Conservation (phyloP, 371 early-diverging fungal genomes). For the Actinomortierella ambigua region DNA sequence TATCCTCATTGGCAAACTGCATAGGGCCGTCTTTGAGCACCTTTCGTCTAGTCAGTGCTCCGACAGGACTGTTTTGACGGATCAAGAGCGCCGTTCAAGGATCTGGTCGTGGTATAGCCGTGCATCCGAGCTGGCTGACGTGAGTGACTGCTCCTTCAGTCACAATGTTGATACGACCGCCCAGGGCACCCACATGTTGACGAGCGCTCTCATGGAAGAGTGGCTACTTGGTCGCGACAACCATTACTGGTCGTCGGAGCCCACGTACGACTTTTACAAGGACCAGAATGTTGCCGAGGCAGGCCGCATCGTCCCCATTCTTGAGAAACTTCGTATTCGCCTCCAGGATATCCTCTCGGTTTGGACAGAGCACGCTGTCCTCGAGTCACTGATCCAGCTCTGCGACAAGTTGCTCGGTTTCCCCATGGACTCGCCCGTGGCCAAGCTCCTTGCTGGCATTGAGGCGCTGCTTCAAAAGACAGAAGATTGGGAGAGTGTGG, state of each 20-base stretch:
- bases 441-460: constrained; percentile 89
- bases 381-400: constrained; percentile 75
- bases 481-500: constrained; percentile 95
- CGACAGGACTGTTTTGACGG: constrained; percentile 8
- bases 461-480: constrained; percentile 87
- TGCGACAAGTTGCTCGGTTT: constrained; percentile 75
- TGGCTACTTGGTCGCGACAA: constrained; percentile 46
- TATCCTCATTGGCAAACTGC: constrained; percentile 54
- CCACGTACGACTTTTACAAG: constrained; percentile 89
- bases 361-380: constrained; percentile 93
- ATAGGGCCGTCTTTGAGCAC: constrained; percentile 22
- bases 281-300: constrained; percentile 81
- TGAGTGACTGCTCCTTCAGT: constrained; percentile 41
- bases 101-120: constrained; percentile 42
- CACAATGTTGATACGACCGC: constrained; percentile 45
- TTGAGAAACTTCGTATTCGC: constrained; percentile 68
- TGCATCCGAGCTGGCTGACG: constrained; percentile 41
- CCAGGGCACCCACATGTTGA: constrained; percentile 38
- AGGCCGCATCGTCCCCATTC: constrained; percentile 64
- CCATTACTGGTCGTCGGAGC: constrained; percentile 49
- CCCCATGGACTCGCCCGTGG: constrained; percentile 83
- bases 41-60: constrained; percentile 32
- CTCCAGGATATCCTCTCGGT: constrained; percentile 67
- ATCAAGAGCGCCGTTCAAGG: constrained; percentile 25
- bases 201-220: constrained; percentile 47